Percentiles rank a stretch among this genome's conserved stretches.
phyloP scores from a whole-genome alignment of 345 rosid species.

The Cochlearia excelsa region DNA sequence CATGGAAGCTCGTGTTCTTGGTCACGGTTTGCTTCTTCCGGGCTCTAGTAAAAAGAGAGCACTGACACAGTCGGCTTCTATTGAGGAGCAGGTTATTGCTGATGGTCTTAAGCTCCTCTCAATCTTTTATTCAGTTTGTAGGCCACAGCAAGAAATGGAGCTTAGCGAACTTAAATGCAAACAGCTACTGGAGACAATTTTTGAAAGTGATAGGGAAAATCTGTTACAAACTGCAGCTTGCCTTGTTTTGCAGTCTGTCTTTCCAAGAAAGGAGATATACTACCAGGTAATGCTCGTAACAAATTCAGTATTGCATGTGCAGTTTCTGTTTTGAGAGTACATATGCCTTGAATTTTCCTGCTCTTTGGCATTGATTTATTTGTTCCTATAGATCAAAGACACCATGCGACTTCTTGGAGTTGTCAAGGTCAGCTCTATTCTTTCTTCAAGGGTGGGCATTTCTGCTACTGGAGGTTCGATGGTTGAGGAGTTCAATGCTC shows the following conservation, averaged over 20 bases:
- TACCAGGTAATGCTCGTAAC: conserved; percentile 55
- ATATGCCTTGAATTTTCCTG: conserved; percentile 7
- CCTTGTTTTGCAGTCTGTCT: conserved; percentile 79
- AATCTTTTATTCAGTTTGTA: conserved; percentile 53
- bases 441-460: conserved; percentile 74
- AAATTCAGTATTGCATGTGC: conserved; percentile 24
- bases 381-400: conserved; percentile 69
- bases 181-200: conserved; percentile 68
- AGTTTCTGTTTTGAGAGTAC: conserved; percentile 1
- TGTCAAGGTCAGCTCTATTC: conserved; percentile 69
- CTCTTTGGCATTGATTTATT: conserved; percentile 24
- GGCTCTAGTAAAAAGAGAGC: conserved; percentile 69
- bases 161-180: conserved; percentile 70
- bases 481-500: conserved; percentile 90
- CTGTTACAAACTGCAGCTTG: conserved; percentile 89
- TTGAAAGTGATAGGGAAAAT: conserved; percentile 90
- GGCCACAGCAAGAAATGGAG: conserved; percentile 56
- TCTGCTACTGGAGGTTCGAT: conserved; percentile 78
- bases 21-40: conserved; percentile 58
- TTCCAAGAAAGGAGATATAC: conserved; percentile 75
- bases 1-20: conserved; percentile 94
- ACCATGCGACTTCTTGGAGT: conserved; percentile 93
- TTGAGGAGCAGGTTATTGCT: conserved; percentile 88
- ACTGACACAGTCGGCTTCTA: conserved; percentile 58
- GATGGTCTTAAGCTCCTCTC: conserved; percentile 91